Percentiles rank a stretch among this genome's conserved stretches.
phyloP scores from a whole-genome alignment of 768 basidiomycete genomes.

The Panaeolus cyanescens region DNA sequence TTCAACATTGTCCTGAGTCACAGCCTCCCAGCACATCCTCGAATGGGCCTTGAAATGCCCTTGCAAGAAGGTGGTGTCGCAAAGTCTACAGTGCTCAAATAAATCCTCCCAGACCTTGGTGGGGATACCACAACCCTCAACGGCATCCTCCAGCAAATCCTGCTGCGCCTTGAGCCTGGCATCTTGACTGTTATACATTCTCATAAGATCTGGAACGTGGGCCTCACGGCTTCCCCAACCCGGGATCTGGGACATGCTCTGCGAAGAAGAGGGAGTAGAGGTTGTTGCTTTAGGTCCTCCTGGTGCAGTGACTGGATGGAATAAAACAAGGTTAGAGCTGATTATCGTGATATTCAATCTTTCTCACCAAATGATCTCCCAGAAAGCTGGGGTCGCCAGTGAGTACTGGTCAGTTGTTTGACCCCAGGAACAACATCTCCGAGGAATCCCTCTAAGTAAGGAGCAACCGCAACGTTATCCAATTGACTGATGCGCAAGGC shows the following conservation, averaged over 20 bases:
- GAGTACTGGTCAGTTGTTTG: background rate
- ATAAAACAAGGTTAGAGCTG: too few relatives aligned
- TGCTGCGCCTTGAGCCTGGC: background rate
- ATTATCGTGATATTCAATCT: too few relatives aligned
- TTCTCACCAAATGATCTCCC: too few relatives aligned
- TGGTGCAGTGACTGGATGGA: too few relatives aligned
- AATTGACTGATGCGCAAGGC: background rate
- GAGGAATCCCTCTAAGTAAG: background rate
- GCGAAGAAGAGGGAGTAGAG: too few relatives aligned
- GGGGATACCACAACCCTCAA: background rate
- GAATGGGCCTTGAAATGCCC: background rate
- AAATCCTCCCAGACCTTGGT: background rate
- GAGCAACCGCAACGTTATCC: background rate
- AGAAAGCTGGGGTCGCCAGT: background rate
- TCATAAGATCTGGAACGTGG: too few relatives aligned
- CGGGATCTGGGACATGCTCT: too few relatives aligned
- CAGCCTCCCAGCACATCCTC: too few relatives aligned
- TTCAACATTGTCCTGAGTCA: too few relatives aligned
- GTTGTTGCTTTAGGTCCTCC: too few relatives aligned
- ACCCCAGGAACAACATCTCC: background rate
- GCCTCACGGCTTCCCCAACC: too few relatives aligned
- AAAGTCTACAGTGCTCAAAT: background rate
- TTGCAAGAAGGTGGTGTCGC: background rate
- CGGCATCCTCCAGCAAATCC: background rate
- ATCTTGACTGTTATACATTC: background rate